Evolutionary conservation across 495 filamentous ascomycete species (phyloP), one percentile per base, ranked within the genome.

Genomic region (Tuber indicum): DNA sequence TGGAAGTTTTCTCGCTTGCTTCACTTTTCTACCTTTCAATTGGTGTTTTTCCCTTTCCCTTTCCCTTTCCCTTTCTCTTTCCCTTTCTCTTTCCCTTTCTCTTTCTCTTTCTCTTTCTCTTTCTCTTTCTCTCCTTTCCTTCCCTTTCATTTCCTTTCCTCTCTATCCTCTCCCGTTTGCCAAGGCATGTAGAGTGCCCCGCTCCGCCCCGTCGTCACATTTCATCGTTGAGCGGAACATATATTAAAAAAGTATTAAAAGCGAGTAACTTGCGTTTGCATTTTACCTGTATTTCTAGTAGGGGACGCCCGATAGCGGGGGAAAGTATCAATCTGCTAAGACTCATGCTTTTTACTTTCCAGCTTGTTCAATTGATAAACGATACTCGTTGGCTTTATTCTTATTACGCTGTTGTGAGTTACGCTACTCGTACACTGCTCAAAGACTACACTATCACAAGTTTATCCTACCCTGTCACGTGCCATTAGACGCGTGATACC

Each of bases 131-230:
- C 7, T 4, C 17, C 5, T 36, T 62, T 62, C n/a, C 14, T 14
- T 66, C 36, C 26, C n/a, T 32, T 36, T 26, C 26, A 3, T 26
- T 16, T 62, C n/a, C 32, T 52, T 21, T n/a, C 32, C 58, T 19
- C 4, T 36, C 52, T 1, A 5, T 16, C 52, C 23, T 62, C 47
- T 62, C 26, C 17, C 58, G 16, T 66, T 66, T 26, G 58, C 7
- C 3, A 66, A 66, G 58, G 58, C 58, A 66, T 66, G 58, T 66
- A 66, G 58, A 66, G 32, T 66, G 58, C 58, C 58, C 26, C 26
- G 12, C 12, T 66, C 26, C 58, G 14, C 26, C 26, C 12, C 26
- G n/a, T 32, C 58, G 12, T 66, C 58, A 66, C 12, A 66, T 26
- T 36, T 66, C 26, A 0, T 62, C 32, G 26, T 66, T 66, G 52